Evolutionary conservation across 371 early-diverging fungal species (phyloP).

Genomic region (Blakeslea trispora): DNA sequence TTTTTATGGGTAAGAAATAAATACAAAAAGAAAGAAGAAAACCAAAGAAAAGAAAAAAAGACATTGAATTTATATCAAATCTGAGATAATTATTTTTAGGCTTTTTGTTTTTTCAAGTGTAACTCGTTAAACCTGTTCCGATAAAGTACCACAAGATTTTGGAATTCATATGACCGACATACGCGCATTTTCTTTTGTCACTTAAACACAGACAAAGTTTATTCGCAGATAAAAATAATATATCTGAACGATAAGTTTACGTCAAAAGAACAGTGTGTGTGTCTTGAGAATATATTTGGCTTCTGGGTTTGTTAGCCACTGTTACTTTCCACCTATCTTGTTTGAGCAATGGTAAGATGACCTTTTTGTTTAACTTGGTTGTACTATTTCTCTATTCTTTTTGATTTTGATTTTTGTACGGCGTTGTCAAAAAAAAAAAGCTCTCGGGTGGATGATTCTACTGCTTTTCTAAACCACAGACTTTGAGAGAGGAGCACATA

Average conservation of each 20-base stretch:
- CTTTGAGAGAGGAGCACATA: too few species aligned
- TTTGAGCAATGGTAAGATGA: conserved; percentile 20
- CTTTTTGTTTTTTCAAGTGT: conserved; percentile 4
- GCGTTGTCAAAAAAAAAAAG: conserved; percentile 3
- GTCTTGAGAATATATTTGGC: conserved; percentile 1
- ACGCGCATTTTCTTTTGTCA: conserved; percentile 15
- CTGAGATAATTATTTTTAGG: conserved; percentile 16
- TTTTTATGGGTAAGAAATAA: background rate
- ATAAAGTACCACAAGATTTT: conserved; percentile 7
- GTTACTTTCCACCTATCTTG: too few species aligned
- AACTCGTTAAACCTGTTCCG: conserved; percentile 11
- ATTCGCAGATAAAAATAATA: conserved; percentile 16
- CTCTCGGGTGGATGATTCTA: too few species aligned
- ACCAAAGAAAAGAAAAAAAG: background rate
- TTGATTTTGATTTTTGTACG: background rate
- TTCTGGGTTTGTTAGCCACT: conserved; percentile 18
- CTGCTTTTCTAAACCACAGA: too few species aligned
- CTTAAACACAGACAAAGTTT: conserved; percentile 12
- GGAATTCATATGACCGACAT: conserved; percentile 19
- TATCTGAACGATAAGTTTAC: background rate
- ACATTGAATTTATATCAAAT: conserved; percentile 3
- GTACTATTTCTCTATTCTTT: too few species aligned
- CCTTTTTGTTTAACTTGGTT: background rate
- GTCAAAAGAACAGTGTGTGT: conserved; percentile 1
- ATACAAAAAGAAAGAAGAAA: conserved; percentile 10